Percentiles rank a stretch among this genome's conserved stretches.
Conservation (phyloP, 2,329 filamentous ascomycete species). For the Apiospora arundinis region DNA sequence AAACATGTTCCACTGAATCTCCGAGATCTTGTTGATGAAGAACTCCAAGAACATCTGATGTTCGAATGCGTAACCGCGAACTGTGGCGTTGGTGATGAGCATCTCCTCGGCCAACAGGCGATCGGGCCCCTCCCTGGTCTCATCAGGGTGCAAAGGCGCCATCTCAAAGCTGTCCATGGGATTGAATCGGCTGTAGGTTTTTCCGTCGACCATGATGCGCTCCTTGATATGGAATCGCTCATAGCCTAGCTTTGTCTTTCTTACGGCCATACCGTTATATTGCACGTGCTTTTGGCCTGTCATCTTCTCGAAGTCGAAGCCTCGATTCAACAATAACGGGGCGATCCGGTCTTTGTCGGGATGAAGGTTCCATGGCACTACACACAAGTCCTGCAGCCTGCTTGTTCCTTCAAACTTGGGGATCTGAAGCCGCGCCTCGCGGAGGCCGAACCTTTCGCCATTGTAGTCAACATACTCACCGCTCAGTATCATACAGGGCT, state of each 20-base stretch:
- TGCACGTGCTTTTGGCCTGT: conserved; percentile 42
- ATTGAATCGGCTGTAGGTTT: conserved; percentile 41
- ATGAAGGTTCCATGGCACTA: conserved; percentile 38
- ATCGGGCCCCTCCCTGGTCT: conserved; percentile 29
- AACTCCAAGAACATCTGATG: conserved; percentile 41
- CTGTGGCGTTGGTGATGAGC: conserved; percentile 34
- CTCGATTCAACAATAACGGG: conserved; percentile 35
- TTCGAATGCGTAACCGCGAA: conserved; percentile 41
- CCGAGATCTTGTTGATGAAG: conserved; percentile 48
- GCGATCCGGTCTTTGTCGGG: conserved; percentile 31
- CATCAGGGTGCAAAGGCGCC: conserved; percentile 32
- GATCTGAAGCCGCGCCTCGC: conserved; percentile 34
- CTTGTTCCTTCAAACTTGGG: conserved; percentile 35
- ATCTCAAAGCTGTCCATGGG: conserved; percentile 30
- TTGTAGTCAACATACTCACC: conserved; percentile 43
- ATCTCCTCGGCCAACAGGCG: conserved; percentile 37
- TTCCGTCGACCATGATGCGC: conserved; percentile 44
- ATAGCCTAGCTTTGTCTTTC: conserved; percentile 27
- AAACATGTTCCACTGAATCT: conserved; percentile 55
- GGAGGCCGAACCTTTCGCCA: conserved; percentile 42
- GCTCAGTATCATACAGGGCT: conserved; percentile 33
- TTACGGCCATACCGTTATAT: conserved; percentile 40
- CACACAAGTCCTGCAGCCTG: conserved; percentile 37
- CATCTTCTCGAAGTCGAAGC: conserved; percentile 40
- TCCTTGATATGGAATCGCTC: conserved; percentile 39